Percentiles rank a stretch among this genome's conserved stretches.
Conservation (phyloP, 805 yeast species). For the Pichia rugopelliculosa region DNA sequence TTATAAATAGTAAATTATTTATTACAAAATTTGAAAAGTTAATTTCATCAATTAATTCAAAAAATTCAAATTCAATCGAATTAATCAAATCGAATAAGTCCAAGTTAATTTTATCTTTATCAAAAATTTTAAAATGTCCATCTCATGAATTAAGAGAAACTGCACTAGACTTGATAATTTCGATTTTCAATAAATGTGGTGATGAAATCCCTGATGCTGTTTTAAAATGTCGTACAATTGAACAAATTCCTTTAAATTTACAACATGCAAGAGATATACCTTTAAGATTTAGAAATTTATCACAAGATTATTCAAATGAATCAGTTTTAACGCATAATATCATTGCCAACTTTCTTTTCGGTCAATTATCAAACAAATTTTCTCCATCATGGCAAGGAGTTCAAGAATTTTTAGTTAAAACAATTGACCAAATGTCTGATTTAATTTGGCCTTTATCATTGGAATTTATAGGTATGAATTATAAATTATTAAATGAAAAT, state of each 20-base stretch:
- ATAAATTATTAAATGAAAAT: slow-evolving; percentile 12
- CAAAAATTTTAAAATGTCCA: slow-evolving; percentile 39
- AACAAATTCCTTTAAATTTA: slow-evolving; percentile 64
- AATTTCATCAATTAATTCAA: slow-evolving; percentile 10
- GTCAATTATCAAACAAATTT: slow-evolving; percentile 65
- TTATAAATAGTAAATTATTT: slow-evolving; percentile 30
- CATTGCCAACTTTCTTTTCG: slow-evolving; percentile 49
- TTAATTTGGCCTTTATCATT: slow-evolving; percentile 51
- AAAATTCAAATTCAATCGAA: slow-evolving; percentile 4
- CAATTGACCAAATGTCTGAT: slow-evolving; percentile 35
- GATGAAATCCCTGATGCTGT: slow-evolving; percentile 19
- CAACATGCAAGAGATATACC: slow-evolving; percentile 68
- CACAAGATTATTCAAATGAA: slow-evolving; percentile 32
- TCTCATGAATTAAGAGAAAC: slow-evolving; percentile 42
- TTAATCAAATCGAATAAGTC: slow-evolving; percentile 8
- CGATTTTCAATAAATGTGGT: slow-evolving; percentile 31
- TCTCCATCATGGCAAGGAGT: slow-evolving; percentile 85
- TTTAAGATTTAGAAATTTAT: slow-evolving; percentile 56
- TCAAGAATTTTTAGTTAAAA: slow-evolving; percentile 46
- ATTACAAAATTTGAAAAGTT: slow-evolving; percentile 30
- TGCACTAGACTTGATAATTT: slow-evolving; percentile 36
- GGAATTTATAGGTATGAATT: slow-evolving; percentile 26
- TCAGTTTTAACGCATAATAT: slow-evolving; percentile 24
- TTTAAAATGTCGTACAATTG: slow-evolving; percentile 50
- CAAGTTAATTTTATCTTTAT: slow-evolving; percentile 18